These are phyloP conservation scores for Alliaria petiolata DNA, from an alignment of 345 rosid genomes.

Conservation along the genomic window DNA sequence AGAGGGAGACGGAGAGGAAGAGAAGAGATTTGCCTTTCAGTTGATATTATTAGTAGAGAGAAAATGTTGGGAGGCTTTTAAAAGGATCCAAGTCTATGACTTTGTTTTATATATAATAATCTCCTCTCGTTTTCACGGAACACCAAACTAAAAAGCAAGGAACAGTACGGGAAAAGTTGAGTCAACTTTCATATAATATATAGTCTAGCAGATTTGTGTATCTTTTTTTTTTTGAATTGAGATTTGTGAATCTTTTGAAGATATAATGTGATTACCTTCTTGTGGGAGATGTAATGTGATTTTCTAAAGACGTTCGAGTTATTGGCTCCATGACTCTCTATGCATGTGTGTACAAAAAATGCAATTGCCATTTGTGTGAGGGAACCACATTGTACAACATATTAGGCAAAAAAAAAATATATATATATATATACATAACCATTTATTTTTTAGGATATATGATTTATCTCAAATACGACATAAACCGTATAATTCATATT, in stretches of 20 bases:
- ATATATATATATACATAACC: too few relatives aligned
- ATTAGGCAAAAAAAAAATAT: too few relatives aligned
- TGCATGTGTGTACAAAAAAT: not conserved
- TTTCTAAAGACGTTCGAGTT: not conserved
- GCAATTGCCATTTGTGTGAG: not conserved
- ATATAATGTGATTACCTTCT: not conserved
- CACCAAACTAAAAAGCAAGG: too few relatives aligned
- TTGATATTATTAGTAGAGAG: conserved; percentile 15
- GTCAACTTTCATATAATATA: not conserved
- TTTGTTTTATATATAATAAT: not conserved
- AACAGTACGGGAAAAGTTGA: not conserved
- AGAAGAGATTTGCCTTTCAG: not conserved
- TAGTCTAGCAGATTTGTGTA: not conserved
- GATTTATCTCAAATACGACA: too few relatives aligned
- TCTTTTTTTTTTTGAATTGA: too few relatives aligned
- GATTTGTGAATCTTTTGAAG: too few relatives aligned
- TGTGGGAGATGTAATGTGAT: not conserved
- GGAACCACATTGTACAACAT: not conserved
- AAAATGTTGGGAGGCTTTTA: not conserved
- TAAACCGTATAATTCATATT: not conserved
- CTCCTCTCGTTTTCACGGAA: not conserved
- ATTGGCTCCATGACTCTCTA: conserved; percentile 1
- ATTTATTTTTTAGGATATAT: too few relatives aligned
- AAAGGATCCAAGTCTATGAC: not conserved
- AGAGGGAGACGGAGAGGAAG: not conserved